Conservation (phyloP, 192 early-diverging fungal species). For the Geranomyces variabilis region DNA sequence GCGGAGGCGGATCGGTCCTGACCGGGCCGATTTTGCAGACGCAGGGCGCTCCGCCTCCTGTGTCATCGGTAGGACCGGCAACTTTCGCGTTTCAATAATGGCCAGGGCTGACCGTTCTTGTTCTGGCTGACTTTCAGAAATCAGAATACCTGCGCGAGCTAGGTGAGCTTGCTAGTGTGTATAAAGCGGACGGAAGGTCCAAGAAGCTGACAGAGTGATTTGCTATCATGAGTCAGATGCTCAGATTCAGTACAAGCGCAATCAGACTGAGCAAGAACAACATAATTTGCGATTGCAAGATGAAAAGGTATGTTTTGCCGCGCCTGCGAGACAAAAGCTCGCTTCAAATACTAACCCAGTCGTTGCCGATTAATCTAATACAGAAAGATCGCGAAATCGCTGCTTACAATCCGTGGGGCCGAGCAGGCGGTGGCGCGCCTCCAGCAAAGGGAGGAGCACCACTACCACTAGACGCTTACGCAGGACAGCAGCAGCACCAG, state of each 20-base stretch:
- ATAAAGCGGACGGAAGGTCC: too few species aligned
- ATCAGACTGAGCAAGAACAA: conserved; percentile 33
- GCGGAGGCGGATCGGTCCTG: not conserved
- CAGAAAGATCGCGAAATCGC: conserved; percentile 43
- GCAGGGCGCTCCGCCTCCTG: not conserved
- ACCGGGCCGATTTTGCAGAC: conserved; percentile 1
- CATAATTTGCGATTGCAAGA: conserved; percentile 12
- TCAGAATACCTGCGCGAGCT: conserved; percentile 35
- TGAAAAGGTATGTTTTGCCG: conserved; percentile 19
- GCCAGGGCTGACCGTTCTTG: not conserved
- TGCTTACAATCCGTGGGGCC: conserved; percentile 39
- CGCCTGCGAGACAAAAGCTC: too few species aligned
- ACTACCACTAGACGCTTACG: too few species aligned
- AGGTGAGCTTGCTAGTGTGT: not conserved
- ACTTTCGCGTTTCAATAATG: not conserved
- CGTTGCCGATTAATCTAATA: not conserved
- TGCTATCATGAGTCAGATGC: conserved; percentile 13
- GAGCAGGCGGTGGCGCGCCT: conserved; percentile 33
- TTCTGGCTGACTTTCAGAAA: conserved; percentile 14
- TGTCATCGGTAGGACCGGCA: not conserved
- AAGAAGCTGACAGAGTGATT: too few species aligned
- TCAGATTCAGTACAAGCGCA: conserved; percentile 33
- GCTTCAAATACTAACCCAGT: not conserved
- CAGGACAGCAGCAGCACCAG: too few species aligned
- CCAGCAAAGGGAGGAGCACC: not conserved